Evolutionary conservation across 1,284 basidiomycete genomes (phyloP).

Genomic region (Moesziomyces aphidis): DNA sequence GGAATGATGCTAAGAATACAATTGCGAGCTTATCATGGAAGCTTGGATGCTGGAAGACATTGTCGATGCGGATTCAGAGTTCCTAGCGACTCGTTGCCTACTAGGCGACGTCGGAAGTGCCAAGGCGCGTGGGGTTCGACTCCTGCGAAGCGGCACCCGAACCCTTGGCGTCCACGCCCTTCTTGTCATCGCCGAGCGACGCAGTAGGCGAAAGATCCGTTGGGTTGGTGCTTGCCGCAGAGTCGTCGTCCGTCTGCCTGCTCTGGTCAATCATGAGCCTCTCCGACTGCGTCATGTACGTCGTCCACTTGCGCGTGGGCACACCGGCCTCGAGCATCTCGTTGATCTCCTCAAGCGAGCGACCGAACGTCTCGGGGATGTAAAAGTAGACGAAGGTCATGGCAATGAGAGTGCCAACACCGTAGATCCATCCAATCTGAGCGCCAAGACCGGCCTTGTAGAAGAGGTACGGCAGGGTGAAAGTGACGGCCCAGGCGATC

Average conservation of each 20-base stretch:
- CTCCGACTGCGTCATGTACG: constrained; percentile 45
- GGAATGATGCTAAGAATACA: not conserved
- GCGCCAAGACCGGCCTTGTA: constrained; percentile 68
- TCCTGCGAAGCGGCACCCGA: constrained; percentile 2
- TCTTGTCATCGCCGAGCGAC: constrained; percentile 33
- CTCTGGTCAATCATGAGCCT: constrained; percentile 42
- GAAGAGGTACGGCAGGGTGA: constrained; percentile 59
- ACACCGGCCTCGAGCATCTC: constrained; percentile 59
- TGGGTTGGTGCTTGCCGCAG: constrained; percentile 19
- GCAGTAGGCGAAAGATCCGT: constrained; percentile 23
- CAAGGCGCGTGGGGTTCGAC: constrained; percentile 26
- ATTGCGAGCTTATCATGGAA: not conserved
- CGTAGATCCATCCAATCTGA: constrained; percentile 69
- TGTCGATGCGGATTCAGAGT: not conserved
- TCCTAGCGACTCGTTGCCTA: constrained; percentile 2
- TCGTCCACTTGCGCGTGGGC: constrained; percentile 54
- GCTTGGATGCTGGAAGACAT: not conserved
- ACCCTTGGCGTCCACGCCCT: constrained; percentile 21
- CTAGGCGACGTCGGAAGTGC: constrained; percentile 29
- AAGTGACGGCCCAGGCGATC: constrained; percentile 69
- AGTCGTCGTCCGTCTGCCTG: constrained; percentile 21
- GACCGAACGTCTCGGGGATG: constrained; percentile 66
- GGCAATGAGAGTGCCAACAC: constrained; percentile 66
- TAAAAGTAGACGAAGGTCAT: constrained; percentile 70
- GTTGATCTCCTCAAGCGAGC: constrained; percentile 61